A percentile compares a stretch with the other conserved stretches of the same genome.
Evolutionary conservation across 2,329 filamentous ascomycete species (phyloP).

Genomic region (Arachnopeziza araneosa): DNA sequence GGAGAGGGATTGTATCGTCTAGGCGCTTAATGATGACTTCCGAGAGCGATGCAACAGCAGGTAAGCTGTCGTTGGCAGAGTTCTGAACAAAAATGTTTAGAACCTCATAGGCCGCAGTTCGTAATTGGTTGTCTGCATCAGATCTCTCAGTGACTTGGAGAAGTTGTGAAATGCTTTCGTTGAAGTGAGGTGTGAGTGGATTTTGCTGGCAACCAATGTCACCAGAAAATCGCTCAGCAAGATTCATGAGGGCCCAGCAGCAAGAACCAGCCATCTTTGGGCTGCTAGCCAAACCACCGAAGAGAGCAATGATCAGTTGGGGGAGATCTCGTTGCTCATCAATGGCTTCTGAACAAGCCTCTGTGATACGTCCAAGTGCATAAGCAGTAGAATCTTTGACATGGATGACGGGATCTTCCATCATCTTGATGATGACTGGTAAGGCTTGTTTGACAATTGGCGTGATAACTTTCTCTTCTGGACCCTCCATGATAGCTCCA

Average conservation of each 20-base stretch:
- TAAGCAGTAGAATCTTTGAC: slow-evolving; percentile 96
- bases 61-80: slow-evolving; percentile 78
- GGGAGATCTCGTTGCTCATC: slow-evolving; percentile 79
- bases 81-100: slow-evolving; percentile 92
- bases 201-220: slow-evolving; percentile 74
- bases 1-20: slow-evolving; percentile 83
- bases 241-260: slow-evolving; percentile 98
- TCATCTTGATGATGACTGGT: slow-evolving; percentile 81
- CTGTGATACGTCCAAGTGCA: slow-evolving; percentile 90
- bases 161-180: slow-evolving; percentile 81
- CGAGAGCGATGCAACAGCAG: slow-evolving; percentile 73
- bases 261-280: slow-evolving; percentile 97
- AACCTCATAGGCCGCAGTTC: slow-evolving; percentile 95
- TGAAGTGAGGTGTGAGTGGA: slow-evolving; percentile 84
- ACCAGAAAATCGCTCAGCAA: slow-evolving; percentile 91
- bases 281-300: slow-evolving; percentile 82
- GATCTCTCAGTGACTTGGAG: slow-evolving; percentile 77
- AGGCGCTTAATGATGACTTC: slow-evolving; percentile 86
- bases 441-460: slow-evolving; percentile 95
- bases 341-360: slow-evolving; percentile 86
- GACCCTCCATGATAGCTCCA: slow-evolving; percentile 97
- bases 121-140: slow-evolving; percentile 80
- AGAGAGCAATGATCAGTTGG: slow-evolving; percentile 79
- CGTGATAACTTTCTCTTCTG: slow-evolving; percentile 85
- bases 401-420: slow-evolving; percentile 82